Base-by-base conservation (phyloP, 2,329 filamentous ascomycete genomes). In the Beauveria scarabaeidicola region DNA sequence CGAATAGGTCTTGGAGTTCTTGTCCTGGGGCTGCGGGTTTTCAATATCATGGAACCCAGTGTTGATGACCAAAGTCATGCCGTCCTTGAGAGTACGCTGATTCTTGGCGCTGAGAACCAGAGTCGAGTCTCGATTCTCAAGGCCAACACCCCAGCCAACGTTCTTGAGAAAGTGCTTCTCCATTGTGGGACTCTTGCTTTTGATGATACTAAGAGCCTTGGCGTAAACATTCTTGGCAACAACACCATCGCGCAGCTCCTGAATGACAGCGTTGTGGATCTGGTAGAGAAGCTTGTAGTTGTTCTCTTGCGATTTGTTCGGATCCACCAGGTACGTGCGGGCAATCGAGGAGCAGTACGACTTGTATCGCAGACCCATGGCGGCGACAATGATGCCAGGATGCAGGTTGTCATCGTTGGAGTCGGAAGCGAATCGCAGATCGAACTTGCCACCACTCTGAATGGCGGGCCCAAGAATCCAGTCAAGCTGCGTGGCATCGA, bases 111-210 rank as follows among this genome's bases (percentile, higher is more conserved):
- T 97, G 41, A 99, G 78, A 2, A 94, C 74, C 61, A 99, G 81
- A 5, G 91, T 93, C 3, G 82, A 77, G 70, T 99, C 94, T 66
- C 89, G 86, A 64, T 88, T 89, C 76, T 99, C 95, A 47, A 97
- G 90, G 63, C 94, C 95, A 66, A 99, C 90, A 52, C 91, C 93
- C 66, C 87, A 90, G 52, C 94, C 94, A 41, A 97, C 87, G 64
- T 90, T 96, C 75, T 95, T 96, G 48, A 93, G 77, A 70, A 99
- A 97, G 69, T 97, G 87, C 76, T 95, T 93, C 76, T 96, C 94
- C 63, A 97, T 80, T 62, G 97, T 93, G 0, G 94, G 93, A 75
- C 95, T 96, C 78, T 95, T 97, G 53, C 89, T 82, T 71, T 87
- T 92, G 68, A 99, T 82, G 55, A 93, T 80, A 61, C 78, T 79